Conservation (phyloP, 768 basidiomycete species). For the Suillus plorans region DNA sequence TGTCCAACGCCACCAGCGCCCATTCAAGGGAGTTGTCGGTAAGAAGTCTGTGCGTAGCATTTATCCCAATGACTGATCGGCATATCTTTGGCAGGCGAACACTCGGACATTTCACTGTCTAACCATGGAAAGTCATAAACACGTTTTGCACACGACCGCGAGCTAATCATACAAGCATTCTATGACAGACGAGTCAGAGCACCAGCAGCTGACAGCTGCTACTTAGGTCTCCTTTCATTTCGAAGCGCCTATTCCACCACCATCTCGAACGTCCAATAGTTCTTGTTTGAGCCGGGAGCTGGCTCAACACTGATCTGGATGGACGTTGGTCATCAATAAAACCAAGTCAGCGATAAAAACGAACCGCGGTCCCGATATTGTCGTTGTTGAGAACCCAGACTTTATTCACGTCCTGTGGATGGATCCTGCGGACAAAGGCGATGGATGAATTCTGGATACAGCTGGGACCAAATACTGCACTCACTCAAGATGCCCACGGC, state of each 20-base stretch:
- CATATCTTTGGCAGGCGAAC: background rate
- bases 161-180: background rate
- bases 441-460: background rate
- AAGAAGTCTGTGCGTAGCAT: too few relatives aligned
- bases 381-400: background rate
- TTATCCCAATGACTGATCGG: too few relatives aligned
- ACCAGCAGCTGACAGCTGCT: background rate
- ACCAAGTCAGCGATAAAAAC: background rate
- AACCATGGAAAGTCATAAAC: background rate
- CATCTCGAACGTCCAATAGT: background rate
- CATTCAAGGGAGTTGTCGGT: too few relatives aligned
- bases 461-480: background rate
- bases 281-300: background rate
- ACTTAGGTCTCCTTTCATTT: background rate
- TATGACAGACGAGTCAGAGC: background rate
- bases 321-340: background rate
- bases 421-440: background rate
- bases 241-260: background rate
- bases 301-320: background rate
- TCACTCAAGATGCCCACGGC: too few relatives aligned
- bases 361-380: background rate
- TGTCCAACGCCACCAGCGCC: too few relatives aligned
- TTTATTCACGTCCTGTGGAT: accelerated
- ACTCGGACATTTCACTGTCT: background rate
- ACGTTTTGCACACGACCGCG: background rate